Percentiles rank a stretch among this genome's conserved stretches.
Conservation (phyloP, 192 early-diverging fungal species). For the Backusella liffmaniae region DNA sequence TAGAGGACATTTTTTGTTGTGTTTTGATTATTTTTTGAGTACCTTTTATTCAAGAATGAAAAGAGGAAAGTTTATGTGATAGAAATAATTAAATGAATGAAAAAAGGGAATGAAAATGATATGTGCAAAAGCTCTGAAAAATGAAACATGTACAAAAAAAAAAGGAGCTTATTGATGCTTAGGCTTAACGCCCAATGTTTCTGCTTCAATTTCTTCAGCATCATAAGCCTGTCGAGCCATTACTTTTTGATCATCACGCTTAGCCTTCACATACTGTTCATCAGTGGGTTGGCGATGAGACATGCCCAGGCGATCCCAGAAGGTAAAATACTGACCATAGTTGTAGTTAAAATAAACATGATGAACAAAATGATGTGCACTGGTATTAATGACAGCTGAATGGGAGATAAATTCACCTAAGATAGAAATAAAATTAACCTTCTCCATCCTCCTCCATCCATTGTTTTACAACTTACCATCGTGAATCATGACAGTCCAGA, state of each 20-base stretch:
- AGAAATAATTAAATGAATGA: too few species aligned
- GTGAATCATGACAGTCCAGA: constrained; percentile 98
- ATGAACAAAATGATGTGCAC: constrained; percentile 97
- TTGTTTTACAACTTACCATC: constrained; percentile 58
- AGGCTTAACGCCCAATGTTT: constrained; percentile 5
- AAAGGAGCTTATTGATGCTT: not conserved
- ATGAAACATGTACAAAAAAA: not conserved
- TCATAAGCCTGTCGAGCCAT: constrained; percentile 64
- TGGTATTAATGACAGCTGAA: constrained; percentile 74
- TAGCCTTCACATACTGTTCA: constrained; percentile 61
- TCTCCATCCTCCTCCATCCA: not conserved
- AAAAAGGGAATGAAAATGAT: not conserved
- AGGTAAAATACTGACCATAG: constrained; percentile 97
- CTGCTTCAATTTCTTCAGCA: constrained; percentile 54
- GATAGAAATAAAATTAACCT: not conserved
- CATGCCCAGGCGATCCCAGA: constrained; percentile 82
- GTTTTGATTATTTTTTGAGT: too few species aligned
- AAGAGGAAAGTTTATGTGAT: too few species aligned
- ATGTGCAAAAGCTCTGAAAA: not conserved
- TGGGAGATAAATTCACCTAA: constrained; percentile 69
- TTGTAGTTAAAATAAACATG: constrained; percentile 99
- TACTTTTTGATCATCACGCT: constrained; percentile 60
- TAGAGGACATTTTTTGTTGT: too few species aligned
- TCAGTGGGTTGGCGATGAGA: constrained; percentile 67
- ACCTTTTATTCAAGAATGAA: too few species aligned